These are phyloP conservation scores for Fomitopsis schrenkii DNA, from an alignment of 1,284 basidiomycete species.

Conservation along the genomic window DNA sequence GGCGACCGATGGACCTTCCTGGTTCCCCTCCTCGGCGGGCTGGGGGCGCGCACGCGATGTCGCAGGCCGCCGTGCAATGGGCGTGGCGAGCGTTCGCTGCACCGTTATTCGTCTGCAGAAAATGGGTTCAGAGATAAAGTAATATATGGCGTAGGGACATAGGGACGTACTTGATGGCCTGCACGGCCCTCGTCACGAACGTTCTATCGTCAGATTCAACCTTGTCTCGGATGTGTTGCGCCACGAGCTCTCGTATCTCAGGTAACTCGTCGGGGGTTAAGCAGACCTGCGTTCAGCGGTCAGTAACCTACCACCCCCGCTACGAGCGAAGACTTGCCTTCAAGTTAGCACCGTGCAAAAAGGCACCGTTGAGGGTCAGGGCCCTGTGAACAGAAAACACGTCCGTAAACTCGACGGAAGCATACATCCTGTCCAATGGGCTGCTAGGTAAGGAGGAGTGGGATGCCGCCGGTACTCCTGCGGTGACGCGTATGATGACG, in stretches of 20 bases:
- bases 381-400: conserved; percentile 35
- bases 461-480: conserved; percentile 24
- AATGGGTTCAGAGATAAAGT: not conserved
- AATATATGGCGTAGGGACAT: not conserved
- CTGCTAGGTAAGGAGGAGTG: conserved; percentile 4
- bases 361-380: conserved; percentile 33
- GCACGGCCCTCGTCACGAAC: conserved; percentile 1
- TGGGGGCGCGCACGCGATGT: not conserved
- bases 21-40: not conserved
- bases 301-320: not conserved
- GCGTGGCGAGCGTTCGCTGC: not conserved
- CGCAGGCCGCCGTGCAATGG: not conserved
- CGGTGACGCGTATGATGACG: conserved; percentile 42
- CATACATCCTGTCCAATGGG: conserved; percentile 42
- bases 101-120: conserved; percentile 1
- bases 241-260: conserved; percentile 39
- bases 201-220: not conserved
- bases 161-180: conserved; percentile 4
- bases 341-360: conserved; percentile 35
- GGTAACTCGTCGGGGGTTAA: conserved; percentile 45
- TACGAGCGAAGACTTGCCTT: conserved; percentile 34
- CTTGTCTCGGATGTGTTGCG: conserved; percentile 19
- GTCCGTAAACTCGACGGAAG: conserved; percentile 42
- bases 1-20: not conserved
- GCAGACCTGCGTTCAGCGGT: conserved; percentile 29